Evolutionary conservation across 257 asterid genomes (phyloP), one percentile per base, ranked within the genome.

Genomic region (Gentiana dahurica): DNA sequence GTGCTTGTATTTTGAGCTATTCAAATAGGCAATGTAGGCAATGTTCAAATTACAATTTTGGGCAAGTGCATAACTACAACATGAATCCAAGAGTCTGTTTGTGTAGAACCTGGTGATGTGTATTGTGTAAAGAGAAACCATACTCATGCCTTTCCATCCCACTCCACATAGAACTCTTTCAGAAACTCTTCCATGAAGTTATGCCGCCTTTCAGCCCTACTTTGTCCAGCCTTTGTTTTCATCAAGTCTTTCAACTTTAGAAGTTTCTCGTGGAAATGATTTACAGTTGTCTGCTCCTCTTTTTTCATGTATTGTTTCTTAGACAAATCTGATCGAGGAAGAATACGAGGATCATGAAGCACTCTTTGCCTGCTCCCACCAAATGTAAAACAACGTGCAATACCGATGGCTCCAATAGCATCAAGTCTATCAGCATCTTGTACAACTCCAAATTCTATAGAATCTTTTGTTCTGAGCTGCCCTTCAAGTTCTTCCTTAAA

Each of bases 401-500:
- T 91, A 91, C 98, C 96, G 39, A 91, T 81, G 39, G 98, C 97
- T 61, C 98, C 98, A 70, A 91, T 87, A 48, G 97, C 98, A 81
- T 91, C 98, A 70, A 87, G 98, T 45, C 95, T 87, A 63, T 91
- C 98, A 51, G 96, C 98, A 75, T 87, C 98, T 78, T 91, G 98
- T 52, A 91, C 94, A 60, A 91, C 95, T 62, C 87, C 92, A 55
- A 79, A 85, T 78, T 91, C 96, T 59, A 79, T 75, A 34, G 63
- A 70, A 32, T 68, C 71, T 70, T 55, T 69, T 64, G 53, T 57
- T 51, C 38, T 73, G 11, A 59, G 58, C 55, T 52, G 73, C 61
- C 86, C 91, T 45, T 71, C 74, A 62, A 87, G 62, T 68, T 90
- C 98, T 71, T 87, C 95, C 68, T 87, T 90, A 75, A 84, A 90